A percentile compares a stretch with the other conserved stretches of the same genome.
Conservation (phyloP, 805 yeast species). For the Cyberlindnera subsufficiens region DNA sequence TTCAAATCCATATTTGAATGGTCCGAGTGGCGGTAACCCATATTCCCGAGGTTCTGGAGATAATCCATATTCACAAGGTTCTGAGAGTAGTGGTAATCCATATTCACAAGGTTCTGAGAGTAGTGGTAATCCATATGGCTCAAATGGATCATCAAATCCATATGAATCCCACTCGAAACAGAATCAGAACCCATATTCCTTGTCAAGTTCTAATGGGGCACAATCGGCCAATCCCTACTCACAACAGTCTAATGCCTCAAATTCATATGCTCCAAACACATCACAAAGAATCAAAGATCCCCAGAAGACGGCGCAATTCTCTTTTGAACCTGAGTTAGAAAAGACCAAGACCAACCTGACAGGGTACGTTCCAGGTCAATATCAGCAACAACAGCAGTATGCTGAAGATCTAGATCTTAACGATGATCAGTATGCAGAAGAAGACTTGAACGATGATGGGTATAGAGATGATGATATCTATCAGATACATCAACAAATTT, state of each 20-base stretch:
- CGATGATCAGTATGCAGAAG: constrained; percentile 18
- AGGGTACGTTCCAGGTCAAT: constrained; percentile 3
- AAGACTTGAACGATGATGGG: constrained; percentile 24
- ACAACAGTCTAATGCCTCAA: background rate
- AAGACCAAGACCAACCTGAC: constrained; percentile 5
- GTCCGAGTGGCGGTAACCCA: constrained; percentile 4
- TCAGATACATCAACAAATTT: constrained; percentile 22
- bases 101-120: background rate
- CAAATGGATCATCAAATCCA: no score
- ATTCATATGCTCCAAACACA: background rate
- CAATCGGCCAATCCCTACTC: no score
- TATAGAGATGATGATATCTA: constrained; percentile 24
- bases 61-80: background rate
- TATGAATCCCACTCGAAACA: no score
- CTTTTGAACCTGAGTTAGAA: constrained; percentile 9
- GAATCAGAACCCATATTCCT: no score
- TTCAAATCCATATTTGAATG: background rate
- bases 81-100: background rate
- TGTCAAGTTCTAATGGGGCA: no score
- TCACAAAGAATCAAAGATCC: constrained; percentile 14
- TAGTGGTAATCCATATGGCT: no score
- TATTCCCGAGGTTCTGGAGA: background rate
- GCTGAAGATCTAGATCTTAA: constrained; percentile 11
- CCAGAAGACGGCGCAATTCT: constrained; percentile 5
- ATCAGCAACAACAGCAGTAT: constrained; percentile 5